These are phyloP conservation scores for Pythium aquatile DNA, from an alignment of 352 stramenopile genomes.

Conservation along the genomic window DNA sequence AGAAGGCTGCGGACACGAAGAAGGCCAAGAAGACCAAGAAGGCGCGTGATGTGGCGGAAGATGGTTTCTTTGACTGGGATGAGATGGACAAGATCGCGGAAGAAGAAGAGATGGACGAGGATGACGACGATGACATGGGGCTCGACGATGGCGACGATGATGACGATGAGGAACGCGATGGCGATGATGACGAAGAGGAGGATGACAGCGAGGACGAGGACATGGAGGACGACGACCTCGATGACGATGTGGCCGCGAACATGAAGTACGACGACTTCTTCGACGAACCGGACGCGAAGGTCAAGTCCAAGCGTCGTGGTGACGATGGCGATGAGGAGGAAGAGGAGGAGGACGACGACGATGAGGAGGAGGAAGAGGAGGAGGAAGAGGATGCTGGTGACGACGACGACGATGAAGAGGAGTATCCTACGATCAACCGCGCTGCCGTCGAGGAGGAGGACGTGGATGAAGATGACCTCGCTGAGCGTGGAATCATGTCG, in stretches of 20 bases:
- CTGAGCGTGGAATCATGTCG: constrained; percentile 79
- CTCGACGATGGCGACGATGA: constrained; percentile 44
- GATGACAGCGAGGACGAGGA: constrained; percentile 76
- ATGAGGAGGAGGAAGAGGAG: constrained; percentile 36
- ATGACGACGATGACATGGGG: constrained; percentile 43
- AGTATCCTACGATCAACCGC: constrained; percentile 57
- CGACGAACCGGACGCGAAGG: constrained; percentile 22
- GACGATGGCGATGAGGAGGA: constrained; percentile 31
- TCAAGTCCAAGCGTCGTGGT: constrained; percentile 14
- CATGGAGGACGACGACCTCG: constrained; percentile 59
- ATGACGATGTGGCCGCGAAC: constrained; percentile 33
- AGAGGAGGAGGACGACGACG: constrained; percentile 41
- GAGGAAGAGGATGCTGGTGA: constrained; percentile 31
- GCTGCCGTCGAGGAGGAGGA: constrained; percentile 9
- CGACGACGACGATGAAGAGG: constrained; percentile 34
- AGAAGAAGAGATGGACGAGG: constrained; percentile 53
- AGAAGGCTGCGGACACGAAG: constrained; percentile 18
- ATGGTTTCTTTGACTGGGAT: constrained; percentile 86
- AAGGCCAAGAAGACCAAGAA: constrained; percentile 55
- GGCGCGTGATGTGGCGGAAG: constrained; percentile 62
- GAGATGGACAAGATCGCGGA: constrained; percentile 86
- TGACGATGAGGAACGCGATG: constrained; percentile 50
- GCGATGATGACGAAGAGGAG: constrained; percentile 50
- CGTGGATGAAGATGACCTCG: constrained; percentile 65
- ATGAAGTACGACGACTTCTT: constrained; percentile 41